Base-by-base conservation (phyloP, 1,284 basidiomycete genomes). In the Puccinia coronata region DNA sequence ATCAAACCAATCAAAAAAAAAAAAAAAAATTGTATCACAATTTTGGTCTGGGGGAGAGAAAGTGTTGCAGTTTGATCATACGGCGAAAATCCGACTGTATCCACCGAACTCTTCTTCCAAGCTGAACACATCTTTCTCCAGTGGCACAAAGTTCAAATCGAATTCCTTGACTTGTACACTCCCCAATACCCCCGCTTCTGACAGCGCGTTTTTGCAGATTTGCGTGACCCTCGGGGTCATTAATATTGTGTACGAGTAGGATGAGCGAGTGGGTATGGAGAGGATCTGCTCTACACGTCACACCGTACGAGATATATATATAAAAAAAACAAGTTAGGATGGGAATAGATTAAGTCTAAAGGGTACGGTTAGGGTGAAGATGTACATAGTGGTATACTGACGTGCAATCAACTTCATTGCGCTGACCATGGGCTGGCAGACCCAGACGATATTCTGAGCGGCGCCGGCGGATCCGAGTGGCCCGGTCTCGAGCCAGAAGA, bases 401-500 rank as follows among this genome's bases (percentile, higher is more conserved):
- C 96, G 93, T 83, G 96, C 94, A 82, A 99, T 93, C 82, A 94
- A 92, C 86, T 92, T 92, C 87, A 96, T 91, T 87, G 92, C 91
- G 83, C 90, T 92, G 82, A 96, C 92, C 84, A 91, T 90, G 1
- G 97, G 95, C 39, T 95, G 90, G 86, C 94, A 97, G 23, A 99
- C 90, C 87, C 97, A 99, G 28, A 99, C 91, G 82, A 99, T 91
- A 83, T 95, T 96, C 43, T 93, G 91, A 3, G 67, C 25, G 34
- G 96, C 95, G 2, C 90, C 90, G 0, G 93, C 92, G 59, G 91
- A 90, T 61, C 86, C 82, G 77, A 97, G 87, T 14, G 93, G 91
- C 39, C 94, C 95, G 11, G 91, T 86, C 87, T 99, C 97, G 36
- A 99, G 91, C 97, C 97, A 99, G 87, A 97, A 98, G 92, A 99